A percentile compares a stretch with the other conserved stretches of the same genome.
These are phyloP conservation scores for Cytospora schulzeri DNA, from an alignment of 2,329 filamentous ascomycete species.

Conservation along the genomic window DNA sequence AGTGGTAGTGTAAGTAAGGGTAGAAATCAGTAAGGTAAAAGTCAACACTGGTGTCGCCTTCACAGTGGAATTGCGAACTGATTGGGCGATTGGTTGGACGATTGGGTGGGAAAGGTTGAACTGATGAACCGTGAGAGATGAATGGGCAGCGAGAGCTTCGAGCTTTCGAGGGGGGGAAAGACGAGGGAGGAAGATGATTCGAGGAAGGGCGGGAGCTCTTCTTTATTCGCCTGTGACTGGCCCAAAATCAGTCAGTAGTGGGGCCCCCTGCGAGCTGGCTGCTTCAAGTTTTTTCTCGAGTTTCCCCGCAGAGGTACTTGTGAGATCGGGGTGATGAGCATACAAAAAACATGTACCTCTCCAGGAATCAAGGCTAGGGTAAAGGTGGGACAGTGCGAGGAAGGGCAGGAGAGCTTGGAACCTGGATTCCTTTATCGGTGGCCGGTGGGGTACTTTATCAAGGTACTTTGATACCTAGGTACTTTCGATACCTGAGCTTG, in stretches of 20 bases:
- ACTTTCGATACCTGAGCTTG: no score
- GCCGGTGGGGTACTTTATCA: neutral
- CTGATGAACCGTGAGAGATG: slow-evolving; percentile 4
- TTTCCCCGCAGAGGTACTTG: slow-evolving; percentile 4
- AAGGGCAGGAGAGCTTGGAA: neutral
- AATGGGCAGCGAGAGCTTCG: slow-evolving; percentile 8
- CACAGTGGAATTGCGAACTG: neutral
- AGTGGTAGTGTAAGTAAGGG: neutral
- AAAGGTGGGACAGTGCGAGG: neutral
- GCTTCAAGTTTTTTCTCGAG: slow-evolving; percentile 2
- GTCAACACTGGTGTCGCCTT: neutral
- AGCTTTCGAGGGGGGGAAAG: neutral
- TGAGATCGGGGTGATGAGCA: neutral
- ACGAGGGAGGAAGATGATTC: slow-evolving; percentile 25
- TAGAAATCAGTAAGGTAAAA: no score
- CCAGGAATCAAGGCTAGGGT: neutral
- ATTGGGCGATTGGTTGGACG: neutral
- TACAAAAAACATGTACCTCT: neutral
- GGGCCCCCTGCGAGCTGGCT: slow-evolving; percentile 11
- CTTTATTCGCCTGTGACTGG: slow-evolving; percentile 27
- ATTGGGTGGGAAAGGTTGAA: neutral
- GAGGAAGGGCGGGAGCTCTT: slow-evolving; percentile 27
- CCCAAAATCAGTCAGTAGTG: slow-evolving; percentile 22
- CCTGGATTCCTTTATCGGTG: neutral
- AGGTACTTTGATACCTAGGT: neutral